These are phyloP conservation scores for Lumnitzera racemosa DNA, from an alignment of 345 rosid species.

Conservation along the genomic window DNA sequence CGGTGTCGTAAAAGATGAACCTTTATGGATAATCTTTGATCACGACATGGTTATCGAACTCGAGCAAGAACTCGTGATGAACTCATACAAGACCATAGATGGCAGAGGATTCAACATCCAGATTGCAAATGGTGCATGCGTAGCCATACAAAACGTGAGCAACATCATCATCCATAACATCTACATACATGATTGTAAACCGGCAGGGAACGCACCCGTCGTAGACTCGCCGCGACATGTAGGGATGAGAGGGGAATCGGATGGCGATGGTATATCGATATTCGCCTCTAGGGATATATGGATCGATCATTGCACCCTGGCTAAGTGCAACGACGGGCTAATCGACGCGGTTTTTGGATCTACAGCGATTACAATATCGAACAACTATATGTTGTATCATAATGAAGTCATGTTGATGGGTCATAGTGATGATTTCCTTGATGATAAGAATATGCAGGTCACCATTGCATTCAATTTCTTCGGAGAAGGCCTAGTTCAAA, in stretches of 20 bases:
- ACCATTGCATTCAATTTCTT: slow-evolving; percentile 66
- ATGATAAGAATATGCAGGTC: slow-evolving; percentile 55
- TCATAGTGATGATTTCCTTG: slow-evolving; percentile 46
- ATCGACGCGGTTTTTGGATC: slow-evolving; percentile 54
- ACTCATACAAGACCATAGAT: slow-evolving; percentile 56
- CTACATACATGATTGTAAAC: slow-evolving; percentile 48
- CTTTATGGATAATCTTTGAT: slow-evolving; percentile 62
- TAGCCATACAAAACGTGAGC: slow-evolving; percentile 41
- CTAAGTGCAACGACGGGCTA: slow-evolving; percentile 55
- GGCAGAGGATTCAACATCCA: slow-evolving; percentile 57
- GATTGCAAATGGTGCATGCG: slow-evolving; percentile 50
- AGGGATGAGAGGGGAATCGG: slow-evolving; percentile 32
- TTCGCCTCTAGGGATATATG: slow-evolving; percentile 40
- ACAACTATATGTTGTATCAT: slow-evolving; percentile 56
- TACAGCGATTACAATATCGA: slow-evolving; percentile 57
- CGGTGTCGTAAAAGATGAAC: slow-evolving; percentile 43
- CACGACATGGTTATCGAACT: slow-evolving; percentile 52
- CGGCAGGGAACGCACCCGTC: slow-evolving; percentile 25
- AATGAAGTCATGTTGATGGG: slow-evolving; percentile 71
- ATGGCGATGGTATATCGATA: slow-evolving; percentile 66
- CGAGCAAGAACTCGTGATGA: slow-evolving; percentile 40
- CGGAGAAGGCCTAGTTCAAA: slow-evolving; percentile 58
- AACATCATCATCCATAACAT: slow-evolving; percentile 54
- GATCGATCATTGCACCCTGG: slow-evolving; percentile 67
- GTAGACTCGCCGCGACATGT: slow-evolving; percentile 20